Base-by-base conservation (phyloP, 176 grass and related monocot genomes). In the Urochloa ruziziensis region DNA sequence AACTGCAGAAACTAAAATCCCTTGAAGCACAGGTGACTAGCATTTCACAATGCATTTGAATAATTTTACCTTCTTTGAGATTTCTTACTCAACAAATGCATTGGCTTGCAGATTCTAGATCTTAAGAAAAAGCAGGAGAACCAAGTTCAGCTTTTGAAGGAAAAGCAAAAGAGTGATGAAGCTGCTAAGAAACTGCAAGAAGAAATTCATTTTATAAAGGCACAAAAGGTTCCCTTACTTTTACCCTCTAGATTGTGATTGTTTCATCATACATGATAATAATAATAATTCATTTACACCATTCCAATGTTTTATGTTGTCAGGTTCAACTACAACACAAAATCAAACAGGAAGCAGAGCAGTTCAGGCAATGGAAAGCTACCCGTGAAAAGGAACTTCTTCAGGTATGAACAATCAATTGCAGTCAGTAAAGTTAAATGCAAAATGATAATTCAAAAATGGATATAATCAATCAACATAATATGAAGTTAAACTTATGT, bases 101-200 rank as follows among this genome's bases (percentile, higher is more conserved):
- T 52, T 29, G 69, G 11, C 46, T 67, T 88, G 70, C 89, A 98
- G 96, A 98, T 98, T 83, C 74, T 88, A 79, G 93, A 96, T 34
- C 93, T 98, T 49, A 98, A 98, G 85, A 98, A 95, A 88, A 98
- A 98, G 70, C 96, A 98, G 82, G 96, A 98, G 62, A 98, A 90
- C 58, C 96, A 96, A 86, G 89, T 98, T 82, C 93, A 98, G 69
- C 85, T 98, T 84, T 80, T 96, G 80, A 98, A 96, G 83, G 90
- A 98, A 82, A 98, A 98, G 70, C 96, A 98, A 80, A 98, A 90
- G 87, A 98, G 96, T 81, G 96, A 98, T 37, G 96, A 98, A 84
- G 87, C 91, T 63, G 91, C 96, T 68, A 98, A 98, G 91, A 98
- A 98, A 85, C 82, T 98, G 37, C 96, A 98, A 87, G 96, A 98